A percentile compares a stretch with the other conserved stretches of the same genome.
Conservation (phyloP, 495 filamentous ascomycete species). For the Penicillium simplicissimum region DNA sequence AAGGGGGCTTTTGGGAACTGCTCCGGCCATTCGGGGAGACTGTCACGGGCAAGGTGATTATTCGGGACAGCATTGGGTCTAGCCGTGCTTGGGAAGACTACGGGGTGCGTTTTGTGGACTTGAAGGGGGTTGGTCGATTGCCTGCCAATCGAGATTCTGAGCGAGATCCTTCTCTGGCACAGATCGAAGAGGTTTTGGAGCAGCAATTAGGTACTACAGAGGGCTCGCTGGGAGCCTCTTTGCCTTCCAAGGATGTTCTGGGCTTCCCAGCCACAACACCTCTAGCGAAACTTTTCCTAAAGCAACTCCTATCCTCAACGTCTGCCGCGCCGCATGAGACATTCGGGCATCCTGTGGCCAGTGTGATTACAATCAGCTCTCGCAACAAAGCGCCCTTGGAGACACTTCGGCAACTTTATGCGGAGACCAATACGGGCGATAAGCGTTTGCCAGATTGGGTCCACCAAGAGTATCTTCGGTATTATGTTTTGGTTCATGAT, state of each 20-base stretch:
- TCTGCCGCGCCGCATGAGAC: slow-evolving; percentile 83
- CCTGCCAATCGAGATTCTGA: slow-evolving; percentile 24
- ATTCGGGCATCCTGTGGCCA: slow-evolving; percentile 93
- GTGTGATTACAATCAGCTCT: slow-evolving; percentile 92
- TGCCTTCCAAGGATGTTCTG: slow-evolving; percentile 36
- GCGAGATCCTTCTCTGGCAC: slow-evolving; percentile 39
- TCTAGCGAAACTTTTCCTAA: slow-evolving; percentile 79
- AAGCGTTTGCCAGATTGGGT: slow-evolving; percentile 76
- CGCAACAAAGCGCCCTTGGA: slow-evolving; percentile 79
- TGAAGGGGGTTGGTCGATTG: slow-evolving; percentile 29
- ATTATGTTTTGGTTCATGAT: slow-evolving; percentile 97
- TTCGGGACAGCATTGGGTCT: slow-evolving; percentile 84
- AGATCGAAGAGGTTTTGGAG: slow-evolving; percentile 63
- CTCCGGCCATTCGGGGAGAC: slow-evolving; percentile 90
- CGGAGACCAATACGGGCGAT: slow-evolving; percentile 68
- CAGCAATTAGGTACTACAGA: slow-evolving; percentile 41
- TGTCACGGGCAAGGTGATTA: slow-evolving; percentile 81
- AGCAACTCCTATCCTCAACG: slow-evolving; percentile 76
- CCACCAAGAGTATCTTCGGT: slow-evolving; percentile 83
- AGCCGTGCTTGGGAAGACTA: slow-evolving; percentile 87
- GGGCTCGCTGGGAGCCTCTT: slow-evolving; percentile 33
- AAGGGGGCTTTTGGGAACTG: slow-evolving; percentile 76
- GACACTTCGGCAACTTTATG: slow-evolving; percentile 77
- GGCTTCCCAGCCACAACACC: slow-evolving; percentile 50
- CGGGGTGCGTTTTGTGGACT: slow-evolving; percentile 76